These are phyloP conservation scores for Quercus berberidifolia DNA, from an alignment of 306 rosid genomes.

Conservation along the genomic window DNA sequence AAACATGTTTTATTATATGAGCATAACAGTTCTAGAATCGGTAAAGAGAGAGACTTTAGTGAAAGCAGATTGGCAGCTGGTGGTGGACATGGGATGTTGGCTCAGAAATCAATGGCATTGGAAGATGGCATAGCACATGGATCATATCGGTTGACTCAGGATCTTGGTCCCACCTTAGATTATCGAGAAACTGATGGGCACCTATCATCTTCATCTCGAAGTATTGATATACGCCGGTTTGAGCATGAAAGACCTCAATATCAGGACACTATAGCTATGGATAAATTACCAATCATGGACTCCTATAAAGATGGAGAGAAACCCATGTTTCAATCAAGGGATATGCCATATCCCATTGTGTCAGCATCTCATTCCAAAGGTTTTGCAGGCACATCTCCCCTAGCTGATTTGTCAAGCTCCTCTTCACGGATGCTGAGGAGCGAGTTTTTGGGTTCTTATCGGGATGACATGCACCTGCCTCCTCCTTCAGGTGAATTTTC, in stretches of 20 bases:
- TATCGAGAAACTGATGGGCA: slow-evolving; percentile 38
- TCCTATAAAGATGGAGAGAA: slow-evolving; percentile 39
- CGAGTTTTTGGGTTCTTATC: slow-evolving; percentile 44
- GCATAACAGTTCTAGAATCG: slow-evolving; percentile 30
- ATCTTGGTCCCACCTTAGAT: slow-evolving; percentile 23
- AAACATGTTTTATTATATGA: slow-evolving; percentile 28
- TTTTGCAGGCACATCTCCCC: slow-evolving; percentile 44
- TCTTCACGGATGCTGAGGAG: slow-evolving; percentile 40
- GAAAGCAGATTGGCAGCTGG: slow-evolving; percentile 42
- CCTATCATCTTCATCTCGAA: slow-evolving; percentile 37
- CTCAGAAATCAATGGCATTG: slow-evolving; percentile 35
- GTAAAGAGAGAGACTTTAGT: slow-evolving; percentile 43
- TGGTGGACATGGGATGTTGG: slow-evolving; percentile 32
- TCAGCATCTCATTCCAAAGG: slow-evolving; percentile 54
- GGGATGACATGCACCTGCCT: slow-evolving; percentile 33
- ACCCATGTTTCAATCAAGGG: slow-evolving; percentile 41
- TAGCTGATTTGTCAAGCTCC: slow-evolving; percentile 45
- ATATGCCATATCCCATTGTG: slow-evolving; percentile 23
- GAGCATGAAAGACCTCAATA: slow-evolving; percentile 49
- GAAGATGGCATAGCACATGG: slow-evolving; percentile 38
- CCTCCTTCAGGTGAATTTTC: slow-evolving; percentile 44
- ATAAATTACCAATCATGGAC: slow-evolving; percentile 41
- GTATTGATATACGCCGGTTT: slow-evolving; percentile 30
- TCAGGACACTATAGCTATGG: slow-evolving; percentile 31
- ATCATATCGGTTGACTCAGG: slow-evolving; percentile 45